Evolutionary conservation across 139 green algal species (phyloP).

Genomic region (Chlamydomonas asymmetrica): DNA sequence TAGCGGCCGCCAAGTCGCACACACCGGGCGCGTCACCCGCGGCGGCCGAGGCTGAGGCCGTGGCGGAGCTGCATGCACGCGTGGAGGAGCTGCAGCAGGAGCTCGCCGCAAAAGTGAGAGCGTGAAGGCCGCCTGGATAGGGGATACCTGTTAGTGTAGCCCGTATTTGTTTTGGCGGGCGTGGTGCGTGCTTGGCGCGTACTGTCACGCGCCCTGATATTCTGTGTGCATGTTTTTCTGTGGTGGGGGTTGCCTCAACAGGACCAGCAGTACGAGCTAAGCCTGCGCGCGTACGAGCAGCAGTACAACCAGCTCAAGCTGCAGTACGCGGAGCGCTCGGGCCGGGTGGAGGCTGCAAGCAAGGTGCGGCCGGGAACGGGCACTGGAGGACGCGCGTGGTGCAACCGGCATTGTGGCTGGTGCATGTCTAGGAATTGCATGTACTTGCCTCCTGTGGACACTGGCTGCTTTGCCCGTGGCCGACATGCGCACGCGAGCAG

Average conservation of each 20-base stretch:
- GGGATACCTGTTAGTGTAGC: too few relatives aligned
- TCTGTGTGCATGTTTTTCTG: not conserved
- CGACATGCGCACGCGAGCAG: too few relatives aligned
- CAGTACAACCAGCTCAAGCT: conserved; percentile 51
- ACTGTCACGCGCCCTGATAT: not conserved
- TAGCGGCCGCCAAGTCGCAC: conserved; percentile 49
- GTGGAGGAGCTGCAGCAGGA: conserved; percentile 37
- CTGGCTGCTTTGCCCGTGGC: too few relatives aligned
- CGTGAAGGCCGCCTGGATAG: too few relatives aligned
- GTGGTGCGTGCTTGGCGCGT: not conserved
- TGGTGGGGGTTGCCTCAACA: not conserved
- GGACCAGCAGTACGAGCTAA: conserved; percentile 53
- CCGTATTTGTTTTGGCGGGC: too few relatives aligned
- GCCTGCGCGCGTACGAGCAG: conserved; percentile 53
- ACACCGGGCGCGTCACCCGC: too few relatives aligned
- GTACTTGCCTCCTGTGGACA: too few relatives aligned
- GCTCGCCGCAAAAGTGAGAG: conserved; percentile 41
- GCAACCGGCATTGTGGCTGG: not conserved
- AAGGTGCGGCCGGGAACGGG: conserved; percentile 9
- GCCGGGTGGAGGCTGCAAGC: conserved; percentile 23
- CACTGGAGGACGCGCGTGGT: not conserved
- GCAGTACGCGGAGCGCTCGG: conserved; percentile 49
- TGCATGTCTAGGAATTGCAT: too few relatives aligned
- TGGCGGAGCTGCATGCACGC: conserved; percentile 36
- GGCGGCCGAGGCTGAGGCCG: conserved; percentile 31